Percentiles rank a stretch among this genome's conserved stretches.
Conservation (phyloP, 306 rosid genomes). For the Fragaria vesca region DNA sequence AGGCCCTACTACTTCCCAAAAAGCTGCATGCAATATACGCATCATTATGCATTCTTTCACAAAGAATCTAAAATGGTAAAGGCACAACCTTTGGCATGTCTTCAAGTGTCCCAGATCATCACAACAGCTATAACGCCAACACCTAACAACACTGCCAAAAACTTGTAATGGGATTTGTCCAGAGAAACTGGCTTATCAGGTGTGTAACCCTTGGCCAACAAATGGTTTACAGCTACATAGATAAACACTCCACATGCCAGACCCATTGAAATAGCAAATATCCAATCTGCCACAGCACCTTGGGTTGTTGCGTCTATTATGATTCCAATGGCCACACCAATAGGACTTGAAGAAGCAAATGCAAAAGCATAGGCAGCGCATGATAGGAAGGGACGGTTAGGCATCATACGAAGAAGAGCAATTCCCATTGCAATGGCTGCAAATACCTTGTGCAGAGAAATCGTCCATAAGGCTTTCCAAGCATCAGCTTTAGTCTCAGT, state of each 20-base stretch:
- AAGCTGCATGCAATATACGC: neutral
- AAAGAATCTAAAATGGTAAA: neutral
- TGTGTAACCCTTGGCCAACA: conserved; percentile 56
- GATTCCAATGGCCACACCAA: conserved; percentile 75
- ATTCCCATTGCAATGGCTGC: conserved; percentile 92
- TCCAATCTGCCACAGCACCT: conserved; percentile 70
- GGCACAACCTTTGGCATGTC: neutral
- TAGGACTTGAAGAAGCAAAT: conserved; percentile 76
- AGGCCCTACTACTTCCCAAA: neutral
- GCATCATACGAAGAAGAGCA: conserved; percentile 78
- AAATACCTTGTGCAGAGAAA: conserved; percentile 71
- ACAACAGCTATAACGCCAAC: conserved; percentile 74
- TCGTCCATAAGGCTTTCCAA: conserved; percentile 93
- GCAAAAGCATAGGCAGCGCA: conserved; percentile 67
- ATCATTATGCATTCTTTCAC: neutral
- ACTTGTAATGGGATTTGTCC: conserved; percentile 45
- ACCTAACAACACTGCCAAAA: conserved; percentile 62
- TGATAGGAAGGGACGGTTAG: conserved; percentile 57
- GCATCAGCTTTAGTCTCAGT: conserved; percentile 67
- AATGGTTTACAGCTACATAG: conserved; percentile 70
- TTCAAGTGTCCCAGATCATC: conserved; percentile 83
- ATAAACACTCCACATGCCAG: conserved; percentile 81
- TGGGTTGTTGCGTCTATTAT: conserved; percentile 66
- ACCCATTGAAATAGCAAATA: conserved; percentile 75
- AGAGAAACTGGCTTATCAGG: conserved; percentile 35